Base-by-base conservation (phyloP, 108 stramenopile species). In the Pseudonitzschia multistriata region DNA sequence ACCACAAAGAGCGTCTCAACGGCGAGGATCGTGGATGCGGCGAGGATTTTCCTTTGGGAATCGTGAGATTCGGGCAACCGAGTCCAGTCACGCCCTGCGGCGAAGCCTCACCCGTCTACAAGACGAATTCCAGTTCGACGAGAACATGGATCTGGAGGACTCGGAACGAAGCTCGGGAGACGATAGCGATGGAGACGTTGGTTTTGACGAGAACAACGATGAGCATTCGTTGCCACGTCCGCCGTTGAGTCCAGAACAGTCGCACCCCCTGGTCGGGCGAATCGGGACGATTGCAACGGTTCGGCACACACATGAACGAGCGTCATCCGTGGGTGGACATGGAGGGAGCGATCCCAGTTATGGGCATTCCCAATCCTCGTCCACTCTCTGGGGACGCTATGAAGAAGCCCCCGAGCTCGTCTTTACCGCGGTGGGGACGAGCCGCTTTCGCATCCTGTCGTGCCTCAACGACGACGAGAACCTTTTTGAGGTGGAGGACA, bases 251-350 rank as follows among this genome's bases (percentile, higher is more conserved):
- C 10, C 40, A 13, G 10, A 42, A 42, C 40, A 36, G 10, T 11
- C 22, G 22, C 79, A 85, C 73, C 79, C 85, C 19, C 73, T 75
- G 19, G 62, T 83, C 33, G 90, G 87, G 25, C 65, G 87, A 14
- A 80, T 91, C 19, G 90, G 90, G 11, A 91, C 90, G 5, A 76
- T 88, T 64, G 90, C 85, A 3, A 88, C 86, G 8, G 74, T 91
- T 25, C 77, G 67, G 24, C 85, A 80, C 48, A 90, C 89, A 24
- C 89, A 90, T 29, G 75, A 86, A 81, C 76, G 86, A 80, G 63
- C 70, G 3, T 13, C 15, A 45, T 45, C 42, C 22, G 7, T 2
- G 1, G 50, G 50, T 22, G 54, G 31, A 52, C 55, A 54, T 36
- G 37, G 42, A 15, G 35, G 21, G 11, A 0, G 22, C 30, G 49